Conservation (phyloP, 139 green algal genomes). For the Coelastrella sp. region DNA sequence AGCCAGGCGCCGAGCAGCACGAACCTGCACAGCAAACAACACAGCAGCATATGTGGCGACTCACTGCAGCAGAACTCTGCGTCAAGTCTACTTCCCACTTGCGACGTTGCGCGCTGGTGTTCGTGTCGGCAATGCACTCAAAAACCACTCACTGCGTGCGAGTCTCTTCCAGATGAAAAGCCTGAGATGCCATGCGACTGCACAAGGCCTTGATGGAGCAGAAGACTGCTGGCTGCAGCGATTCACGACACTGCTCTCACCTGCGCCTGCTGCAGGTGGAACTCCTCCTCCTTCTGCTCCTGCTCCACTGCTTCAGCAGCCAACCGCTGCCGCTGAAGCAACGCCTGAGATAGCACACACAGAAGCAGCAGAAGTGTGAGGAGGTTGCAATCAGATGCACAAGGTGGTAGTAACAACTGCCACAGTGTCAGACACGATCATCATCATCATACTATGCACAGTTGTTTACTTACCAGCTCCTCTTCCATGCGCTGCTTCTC, state of each 20-base stretch:
- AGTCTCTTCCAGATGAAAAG: no score
- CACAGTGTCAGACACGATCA: no score
- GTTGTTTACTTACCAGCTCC: conserved; percentile 73
- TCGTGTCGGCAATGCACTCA: no score
- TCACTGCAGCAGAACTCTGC: no score
- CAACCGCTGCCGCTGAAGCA: conserved; percentile 79
- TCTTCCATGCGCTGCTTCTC: conserved; percentile 86
- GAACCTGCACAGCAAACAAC: conserved; percentile 29
- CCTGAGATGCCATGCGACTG: no score
- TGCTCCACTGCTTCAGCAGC: conserved; percentile 81
- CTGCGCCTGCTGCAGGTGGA: conserved; percentile 66
- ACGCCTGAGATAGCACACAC: conserved; percentile 30
- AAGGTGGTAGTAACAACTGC: not conserved
- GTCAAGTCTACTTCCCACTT: no score
- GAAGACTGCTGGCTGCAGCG: no score
- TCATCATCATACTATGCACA: not conserved
- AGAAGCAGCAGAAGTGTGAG: not conserved
- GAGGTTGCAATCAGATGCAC: not conserved
- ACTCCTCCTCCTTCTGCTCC: conserved; percentile 88
- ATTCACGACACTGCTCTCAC: not conserved
- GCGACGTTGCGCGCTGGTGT: no score
- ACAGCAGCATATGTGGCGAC: not conserved
- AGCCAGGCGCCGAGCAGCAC: conserved; percentile 35
- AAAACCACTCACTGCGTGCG: no score
- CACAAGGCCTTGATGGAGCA: no score